Conservation (phyloP, 306 rosid species). For the Pyrus bretschneideri region DNA sequence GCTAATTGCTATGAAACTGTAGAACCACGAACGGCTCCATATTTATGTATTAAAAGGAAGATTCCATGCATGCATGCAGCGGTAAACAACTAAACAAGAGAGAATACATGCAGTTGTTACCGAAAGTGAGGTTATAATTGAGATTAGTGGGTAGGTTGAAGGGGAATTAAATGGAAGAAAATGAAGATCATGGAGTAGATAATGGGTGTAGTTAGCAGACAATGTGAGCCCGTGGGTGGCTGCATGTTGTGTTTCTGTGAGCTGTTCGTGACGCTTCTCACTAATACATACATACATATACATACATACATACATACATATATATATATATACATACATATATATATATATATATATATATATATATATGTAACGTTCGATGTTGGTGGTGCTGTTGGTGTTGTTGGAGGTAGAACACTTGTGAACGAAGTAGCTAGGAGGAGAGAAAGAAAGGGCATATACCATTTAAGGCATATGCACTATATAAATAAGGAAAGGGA, state of each 20-base stretch:
- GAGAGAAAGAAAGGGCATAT: constrained; percentile 7
- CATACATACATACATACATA: neutral
- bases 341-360: neutral
- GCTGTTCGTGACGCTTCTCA: constrained; percentile 5
- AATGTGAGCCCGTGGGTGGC: neutral
- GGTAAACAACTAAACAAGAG: neutral
- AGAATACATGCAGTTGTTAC: constrained; percentile 5
- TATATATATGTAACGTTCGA: neutral
- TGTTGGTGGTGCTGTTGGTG: neutral
- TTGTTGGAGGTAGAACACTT: neutral
- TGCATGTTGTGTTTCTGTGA: neutral
- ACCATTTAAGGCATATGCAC: constrained; percentile 2
- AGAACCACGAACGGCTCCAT: neutral
- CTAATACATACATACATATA: neutral
- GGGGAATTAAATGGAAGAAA: neutral
- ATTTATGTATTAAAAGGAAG: neutral
- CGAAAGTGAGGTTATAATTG: constrained; percentile 1
- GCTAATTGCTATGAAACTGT: neutral
- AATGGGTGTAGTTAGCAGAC: constrained; percentile 2
- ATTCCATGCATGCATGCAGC: neutral
- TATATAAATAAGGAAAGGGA: neutral
- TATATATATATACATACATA: no score
- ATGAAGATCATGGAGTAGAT: constrained; percentile 4
- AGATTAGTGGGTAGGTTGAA: neutral
- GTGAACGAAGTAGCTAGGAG: neutral